phyloP scores from a whole-genome alignment of 768 basidiomycete species.

The Podaxis sp. region DNA sequence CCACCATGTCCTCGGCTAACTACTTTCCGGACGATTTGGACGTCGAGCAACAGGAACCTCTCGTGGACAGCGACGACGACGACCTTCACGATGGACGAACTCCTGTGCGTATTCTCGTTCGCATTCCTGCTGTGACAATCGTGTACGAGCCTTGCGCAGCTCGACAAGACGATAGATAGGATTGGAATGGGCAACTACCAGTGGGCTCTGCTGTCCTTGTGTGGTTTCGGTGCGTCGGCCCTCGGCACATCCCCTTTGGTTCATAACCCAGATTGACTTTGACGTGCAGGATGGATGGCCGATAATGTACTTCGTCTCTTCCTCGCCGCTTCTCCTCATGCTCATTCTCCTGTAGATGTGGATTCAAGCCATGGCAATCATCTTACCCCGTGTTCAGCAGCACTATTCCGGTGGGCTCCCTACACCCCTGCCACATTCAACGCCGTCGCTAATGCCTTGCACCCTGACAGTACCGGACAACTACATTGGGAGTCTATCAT shows the following conservation, averaged over 20 bases:
- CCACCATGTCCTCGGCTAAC: conserved; percentile 24
- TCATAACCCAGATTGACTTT: background rate
- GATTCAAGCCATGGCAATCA: conserved; percentile 88
- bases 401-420: conserved; percentile 65
- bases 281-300: conserved; percentile 75
- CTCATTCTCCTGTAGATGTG: conserved; percentile 60
- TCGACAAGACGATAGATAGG: conserved; percentile 85
- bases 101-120: conserved; percentile 27
- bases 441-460: background rate
- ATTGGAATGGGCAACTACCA: conserved; percentile 93
- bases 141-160: conserved; percentile 20
- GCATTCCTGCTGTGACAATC: conserved; percentile 1
- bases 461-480: conserved; percentile 57
- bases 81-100: conserved; percentile 39
- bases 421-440: background rate
- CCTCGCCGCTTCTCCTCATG: conserved; percentile 15
- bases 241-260: background rate
- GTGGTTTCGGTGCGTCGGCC: conserved; percentile 74
- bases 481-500: conserved; percentile 78
- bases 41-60: conserved; percentile 29
- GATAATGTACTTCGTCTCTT: conserved; percentile 64
- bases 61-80: conserved; percentile 23
- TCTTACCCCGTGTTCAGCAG: conserved; percentile 92
- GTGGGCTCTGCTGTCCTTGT: conserved; percentile 76
- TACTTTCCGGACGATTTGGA: conserved; percentile 37